Evolutionary conservation across 352 stramenopile genomes (phyloP), one percentile per base, ranked within the genome.

Genomic region (Blastocystis sp.): DNA sequence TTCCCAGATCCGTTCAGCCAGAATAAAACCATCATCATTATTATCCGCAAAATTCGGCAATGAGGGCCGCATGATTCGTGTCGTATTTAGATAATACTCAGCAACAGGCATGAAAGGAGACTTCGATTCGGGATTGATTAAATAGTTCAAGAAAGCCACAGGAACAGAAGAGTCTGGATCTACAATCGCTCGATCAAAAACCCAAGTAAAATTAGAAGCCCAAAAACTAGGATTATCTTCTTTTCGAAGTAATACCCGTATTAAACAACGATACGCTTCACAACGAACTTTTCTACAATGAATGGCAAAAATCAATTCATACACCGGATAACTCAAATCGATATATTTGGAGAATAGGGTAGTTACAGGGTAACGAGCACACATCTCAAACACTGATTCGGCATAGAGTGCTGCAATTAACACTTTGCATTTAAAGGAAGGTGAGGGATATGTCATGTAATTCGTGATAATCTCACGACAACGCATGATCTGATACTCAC

Each of bases 261-360:
- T 42, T 19, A 77, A 30, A 77, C 64, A 77, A 30, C 64, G 64
- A 56, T 77, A 77, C 3, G 64, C 64, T 54, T 77, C 64, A n/a
- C 40, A 56, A 48, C 64, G 64, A 19, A 77, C 35, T 11, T 51
- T 56, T 19, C 64, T 77, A 77, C 33, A n/a, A 30, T 77, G 15
- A 51, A 30, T n/a, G 27, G 24, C 22, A 19, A 24, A n/a, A 5
- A 51, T 30, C n/a, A 56, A 56, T 17, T 6, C 15, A 1, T 56
- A 77, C 64, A 56, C 15, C 9, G 64, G 64, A 30, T 53, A 77
- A 5, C n/a, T 51, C 22, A 27, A 48, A 24, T 77, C 64, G 35
- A 77, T 77, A 35, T 77, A 77, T n/a, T 77, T 51, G 19, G 64
- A 51, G 33, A 77, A 77, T 2, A 77, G 30, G 5, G 64, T 51